Conservation (phyloP, 1,284 basidiomycete species). For the Psilocybe mexicana region DNA sequence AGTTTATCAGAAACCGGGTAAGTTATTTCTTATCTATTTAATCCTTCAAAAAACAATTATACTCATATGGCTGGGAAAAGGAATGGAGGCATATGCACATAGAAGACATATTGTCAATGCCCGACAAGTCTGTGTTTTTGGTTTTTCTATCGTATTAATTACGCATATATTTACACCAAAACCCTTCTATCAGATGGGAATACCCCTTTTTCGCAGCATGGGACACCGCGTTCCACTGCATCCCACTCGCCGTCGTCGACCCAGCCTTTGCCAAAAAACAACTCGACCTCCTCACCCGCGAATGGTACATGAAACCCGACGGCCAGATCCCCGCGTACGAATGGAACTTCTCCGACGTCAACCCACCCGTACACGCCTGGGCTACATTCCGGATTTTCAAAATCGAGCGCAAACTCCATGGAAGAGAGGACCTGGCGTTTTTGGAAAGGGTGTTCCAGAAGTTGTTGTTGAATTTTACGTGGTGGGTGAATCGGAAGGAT, state of each 20-base stretch:
- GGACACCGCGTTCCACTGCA: conserved; percentile 99
- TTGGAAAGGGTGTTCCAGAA: conserved; percentile 99
- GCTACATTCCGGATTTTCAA: conserved; percentile 97
- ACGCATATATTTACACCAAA: conserved; percentile 5
- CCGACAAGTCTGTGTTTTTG: conserved; percentile 74
- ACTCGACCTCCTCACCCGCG: conserved; percentile 91
- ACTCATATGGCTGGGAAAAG: conserved; percentile 35
- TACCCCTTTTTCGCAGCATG: conserved; percentile 94
- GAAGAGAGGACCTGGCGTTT: conserved; percentile 89
- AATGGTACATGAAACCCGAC: conserved; percentile 99
- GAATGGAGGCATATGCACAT: conserved; percentile 96
- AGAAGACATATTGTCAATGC: conserved; percentile 97
- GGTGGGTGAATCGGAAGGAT: conserved; percentile 99
- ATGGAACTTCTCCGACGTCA: conserved; percentile 98
- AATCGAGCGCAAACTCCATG: conserved; percentile 94
- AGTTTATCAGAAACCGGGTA: conserved; percentile 83
- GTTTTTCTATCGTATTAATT: not conserved
- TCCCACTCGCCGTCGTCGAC: conserved; percentile 94
- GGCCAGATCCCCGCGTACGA: conserved; percentile 98
- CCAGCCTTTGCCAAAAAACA: conserved; percentile 97
- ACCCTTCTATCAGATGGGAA: conserved; percentile 72
- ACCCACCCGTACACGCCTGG: conserved; percentile 98
- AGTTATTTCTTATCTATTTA: conserved; percentile 20
- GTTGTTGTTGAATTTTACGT: conserved; percentile 94
- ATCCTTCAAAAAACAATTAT: not conserved